These are phyloP conservation scores for Aspergillus fumigatus DNA, from an alignment of 2,329 filamentous ascomycete genomes.

Conservation along the genomic window DNA sequence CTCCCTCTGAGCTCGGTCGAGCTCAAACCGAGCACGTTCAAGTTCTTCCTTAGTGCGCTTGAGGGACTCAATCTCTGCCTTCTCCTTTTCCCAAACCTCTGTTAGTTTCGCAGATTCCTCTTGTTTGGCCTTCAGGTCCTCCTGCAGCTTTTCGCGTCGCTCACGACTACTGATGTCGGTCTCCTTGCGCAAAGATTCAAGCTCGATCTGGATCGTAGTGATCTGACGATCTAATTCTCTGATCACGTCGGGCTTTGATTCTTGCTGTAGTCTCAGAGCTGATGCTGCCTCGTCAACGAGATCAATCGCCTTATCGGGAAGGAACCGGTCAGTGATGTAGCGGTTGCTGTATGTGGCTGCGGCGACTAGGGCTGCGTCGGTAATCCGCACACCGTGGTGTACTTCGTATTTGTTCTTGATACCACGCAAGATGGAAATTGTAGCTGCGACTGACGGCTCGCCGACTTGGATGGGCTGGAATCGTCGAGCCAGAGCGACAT, in stretches of 20 bases:
- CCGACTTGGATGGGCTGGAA: constrained; percentile 95
- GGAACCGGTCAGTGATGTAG: constrained; percentile 92
- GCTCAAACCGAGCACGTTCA: constrained; percentile 76
- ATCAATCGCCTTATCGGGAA: constrained; percentile 96
- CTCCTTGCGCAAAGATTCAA: constrained; percentile 91
- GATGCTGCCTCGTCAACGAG: constrained; percentile 94
- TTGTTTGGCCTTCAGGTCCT: constrained; percentile 69
- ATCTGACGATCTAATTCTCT: constrained; percentile 89
- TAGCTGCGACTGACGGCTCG: constrained; percentile 86
- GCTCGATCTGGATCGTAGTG: constrained; percentile 94
- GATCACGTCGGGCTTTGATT: constrained; percentile 94
- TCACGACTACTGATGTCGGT: constrained; percentile 86
- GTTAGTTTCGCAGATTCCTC: constrained; percentile 71
- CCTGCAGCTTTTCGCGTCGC: constrained; percentile 78
- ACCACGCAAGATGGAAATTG: constrained; percentile 88
- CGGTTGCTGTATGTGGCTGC: constrained; percentile 90
- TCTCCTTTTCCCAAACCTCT: constrained; percentile 85
- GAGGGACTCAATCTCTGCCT: constrained; percentile 76
- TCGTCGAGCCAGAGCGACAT: constrained; percentile 82
- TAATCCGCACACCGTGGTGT: constrained; percentile 93
- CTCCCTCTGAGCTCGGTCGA: constrained; percentile 80
- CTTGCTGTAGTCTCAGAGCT: constrained; percentile 84
- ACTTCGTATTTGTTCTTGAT: constrained; percentile 98
- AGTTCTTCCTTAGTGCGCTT: constrained; percentile 86
- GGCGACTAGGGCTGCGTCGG: constrained; percentile 84